Base-by-base conservation (phyloP, 2,329 filamentous ascomycete species). In the Macrophomina phaseolina region DNA sequence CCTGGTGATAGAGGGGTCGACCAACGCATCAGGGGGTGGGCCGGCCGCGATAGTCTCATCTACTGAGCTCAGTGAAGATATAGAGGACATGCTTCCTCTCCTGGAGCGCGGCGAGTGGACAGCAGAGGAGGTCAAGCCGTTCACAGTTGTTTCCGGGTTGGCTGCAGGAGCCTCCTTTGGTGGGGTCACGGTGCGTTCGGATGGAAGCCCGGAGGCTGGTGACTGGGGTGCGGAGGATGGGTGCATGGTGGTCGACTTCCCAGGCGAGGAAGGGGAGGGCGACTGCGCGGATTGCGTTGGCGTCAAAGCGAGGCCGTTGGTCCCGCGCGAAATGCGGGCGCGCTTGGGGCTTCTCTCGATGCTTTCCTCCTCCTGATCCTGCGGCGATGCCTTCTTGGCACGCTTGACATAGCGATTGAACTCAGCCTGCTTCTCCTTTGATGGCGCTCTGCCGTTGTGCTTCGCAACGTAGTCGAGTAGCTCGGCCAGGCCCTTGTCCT, bases 381-480 rank as follows among this genome's bases (percentile, higher is more conserved):
- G 30, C 6, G 16, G 30, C 30, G 11, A 18, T 4, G 58, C 45
- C 32, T 49, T 62, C 46, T 48, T 49, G 32, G 58, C 58, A 45
- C 58, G 70, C 52, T 77, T 80, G 67, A 84, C 80, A 64, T 78
- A 79, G n/a, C 67, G 68, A 67, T 81, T 78, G 68, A 85, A 85
- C 34, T 72, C 71, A 23, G 49, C 42, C 36, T 75, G 78, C 68
- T 84, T 79, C 63, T 78, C 73, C 14, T 34, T 72, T 65, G 2
- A 78, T 80, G 42, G 78, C 73, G 28, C 73, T 77, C 65, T 81
- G 77, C 11, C 77, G 74, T 40, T 84, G 75, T 38, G 84, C 77
- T 7, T 60, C n/a, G 55, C 46, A 23, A 66, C 36, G 36, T 77
- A 77, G 45, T 82, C 75, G 6, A 85, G 75, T 4, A 83, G 72